Evolutionary conservation across 768 basidiomycete genomes (phyloP), one percentile per base, ranked within the genome.

Genomic region (Boletus eberwhitei): DNA sequence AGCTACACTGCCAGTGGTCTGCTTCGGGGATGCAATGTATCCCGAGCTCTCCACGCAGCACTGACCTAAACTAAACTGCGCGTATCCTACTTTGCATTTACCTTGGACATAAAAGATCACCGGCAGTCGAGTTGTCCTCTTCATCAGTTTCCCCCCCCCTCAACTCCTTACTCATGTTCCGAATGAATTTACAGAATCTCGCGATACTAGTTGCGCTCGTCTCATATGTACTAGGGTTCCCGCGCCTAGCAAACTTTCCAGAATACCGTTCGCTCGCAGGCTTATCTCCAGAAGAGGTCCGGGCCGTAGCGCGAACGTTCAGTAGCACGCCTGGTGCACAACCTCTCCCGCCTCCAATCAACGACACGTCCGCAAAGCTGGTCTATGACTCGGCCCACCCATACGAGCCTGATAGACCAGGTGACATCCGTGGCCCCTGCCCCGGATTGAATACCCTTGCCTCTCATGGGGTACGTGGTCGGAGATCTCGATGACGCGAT

Each of bases 351-450:
- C 62, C 57, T 43, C 16, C 62, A 8, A 51, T 65, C 49, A 67
- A 67, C 6, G 59, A 67, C 22, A 65, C 64, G 2, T 64, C 65
- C 11, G 34, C 62, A 24, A 67, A 67, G 45, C 9, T 64, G 37
- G 64, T 67, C 4, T 26, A 59, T 29, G 64, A 64, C 16, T 41
- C 19, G 2, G 41, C 29, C 4, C 64, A 64, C 22, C 65, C 64
- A n/a, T 67, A 47, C 34, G 4, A 35, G 1, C 53, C 61, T 1
- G 48, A 48, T 26, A 47, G 2, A 32, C 64, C 64, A 5, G 56
- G 64, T 21, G 65, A 64, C n/a, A 58, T 67, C 26, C 64, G 65
- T 43, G 64, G 64, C 8, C 65, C 64, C 5, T 65, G 62, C 35
- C 65, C 64, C 0, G 64, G 65, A 50, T 38, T 65, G 46, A 67